These are phyloP conservation scores for Gossypium gossypioides DNA, from an alignment of 441 rosid species.

Conservation along the genomic window DNA sequence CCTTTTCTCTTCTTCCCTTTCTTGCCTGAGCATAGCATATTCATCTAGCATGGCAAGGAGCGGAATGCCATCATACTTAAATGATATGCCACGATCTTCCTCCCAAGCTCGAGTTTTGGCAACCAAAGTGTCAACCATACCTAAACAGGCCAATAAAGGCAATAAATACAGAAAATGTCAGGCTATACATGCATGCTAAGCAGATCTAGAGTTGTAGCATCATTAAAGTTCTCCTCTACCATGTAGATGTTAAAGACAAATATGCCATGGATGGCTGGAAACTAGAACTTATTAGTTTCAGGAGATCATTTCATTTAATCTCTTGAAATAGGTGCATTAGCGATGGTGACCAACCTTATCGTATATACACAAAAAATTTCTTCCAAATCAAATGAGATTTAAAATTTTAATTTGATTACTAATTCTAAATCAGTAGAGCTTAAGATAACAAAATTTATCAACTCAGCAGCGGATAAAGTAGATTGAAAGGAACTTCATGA, in stretches of 20 bases:
- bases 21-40: slow-evolving; percentile 89
- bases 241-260: neutral
- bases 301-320: neutral
- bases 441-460: no score
- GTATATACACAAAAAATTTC: neutral
- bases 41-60: slow-evolving; percentile 91
- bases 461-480: no score
- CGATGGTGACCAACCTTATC: neutral
- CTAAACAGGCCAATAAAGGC: slow-evolving; percentile 27
- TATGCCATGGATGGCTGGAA: neutral
- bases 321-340: neutral
- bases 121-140: slow-evolving; percentile 76
- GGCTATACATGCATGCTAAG: neutral
- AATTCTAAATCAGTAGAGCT: no score
- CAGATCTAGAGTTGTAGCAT: neutral
- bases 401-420: no score
- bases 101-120: slow-evolving; percentile 83
- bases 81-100: slow-evolving; percentile 64
- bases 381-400: no score
- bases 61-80: slow-evolving; percentile 78
- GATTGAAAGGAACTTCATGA: neutral
- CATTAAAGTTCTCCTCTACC: neutral
- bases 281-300: neutral
- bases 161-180: neutral
- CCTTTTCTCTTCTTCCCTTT: slow-evolving; percentile 90